Percentiles rank a stretch among this genome's conserved stretches.
phyloP scores from a whole-genome alignment of 2,329 filamentous ascomycete genomes.

The Fusarium sp. region DNA sequence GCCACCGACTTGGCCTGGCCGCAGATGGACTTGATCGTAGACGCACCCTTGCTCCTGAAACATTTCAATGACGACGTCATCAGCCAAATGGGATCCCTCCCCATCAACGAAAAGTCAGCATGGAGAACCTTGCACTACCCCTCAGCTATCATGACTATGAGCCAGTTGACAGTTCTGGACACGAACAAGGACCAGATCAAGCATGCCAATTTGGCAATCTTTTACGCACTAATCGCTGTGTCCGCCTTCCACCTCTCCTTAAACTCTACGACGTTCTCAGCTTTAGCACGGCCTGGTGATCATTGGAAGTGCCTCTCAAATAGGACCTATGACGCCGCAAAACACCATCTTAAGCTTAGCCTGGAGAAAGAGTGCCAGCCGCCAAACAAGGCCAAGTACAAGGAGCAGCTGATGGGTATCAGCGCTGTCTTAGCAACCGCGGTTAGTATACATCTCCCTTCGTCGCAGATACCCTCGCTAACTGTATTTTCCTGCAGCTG shows the following conservation, averaged over 20 bases:
- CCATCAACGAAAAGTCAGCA: constrained; percentile 44
- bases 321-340: constrained; percentile 40
- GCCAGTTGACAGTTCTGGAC: constrained; percentile 39
- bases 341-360: constrained; percentile 41
- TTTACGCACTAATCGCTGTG: constrained; percentile 41
- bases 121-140: constrained; percentile 43
- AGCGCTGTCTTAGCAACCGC: constrained; percentile 39
- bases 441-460: background rate
- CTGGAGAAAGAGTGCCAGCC: constrained; percentile 40
- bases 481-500: background rate
- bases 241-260: constrained; percentile 38
- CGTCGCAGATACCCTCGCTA: fast-evolving
- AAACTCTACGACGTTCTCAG: constrained; percentile 22
- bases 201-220: constrained; percentile 35
- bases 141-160: constrained; percentile 38
- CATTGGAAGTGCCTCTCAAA: constrained; percentile 29
- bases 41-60: constrained; percentile 31
- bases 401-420: constrained; percentile 42
- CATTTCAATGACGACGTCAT: constrained; percentile 46
- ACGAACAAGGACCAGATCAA: constrained; percentile 35
- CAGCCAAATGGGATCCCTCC: constrained; percentile 42
- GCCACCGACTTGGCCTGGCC: constrained; percentile 31
- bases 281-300: constrained; percentile 15
- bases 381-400: constrained; percentile 40
- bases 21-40: constrained; percentile 35